phyloP scores from a whole-genome alignment of 345 rosid species.

The Populus pruinosa region DNA sequence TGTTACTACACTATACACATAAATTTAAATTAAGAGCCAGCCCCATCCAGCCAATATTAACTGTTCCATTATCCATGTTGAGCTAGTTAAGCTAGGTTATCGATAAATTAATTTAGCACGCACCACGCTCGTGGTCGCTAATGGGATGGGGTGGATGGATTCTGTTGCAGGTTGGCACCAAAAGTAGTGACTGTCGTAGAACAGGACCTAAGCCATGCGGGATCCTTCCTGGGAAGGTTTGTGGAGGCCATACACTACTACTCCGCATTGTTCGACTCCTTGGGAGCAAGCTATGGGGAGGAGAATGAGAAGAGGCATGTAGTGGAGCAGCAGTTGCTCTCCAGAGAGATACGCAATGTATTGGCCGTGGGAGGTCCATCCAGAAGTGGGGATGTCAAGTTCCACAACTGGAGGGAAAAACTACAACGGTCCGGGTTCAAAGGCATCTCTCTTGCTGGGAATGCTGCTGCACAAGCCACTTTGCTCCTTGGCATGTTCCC shows the following conservation, averaged over 20 bases:
- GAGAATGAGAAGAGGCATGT: slow-evolving; percentile 98
- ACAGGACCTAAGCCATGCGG: slow-evolving; percentile 89
- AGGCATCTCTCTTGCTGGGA: slow-evolving; percentile 77
- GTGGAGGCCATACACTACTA: slow-evolving; percentile 99
- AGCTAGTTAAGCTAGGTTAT: neutral
- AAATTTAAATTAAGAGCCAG: no score
- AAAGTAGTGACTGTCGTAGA: slow-evolving; percentile 97
- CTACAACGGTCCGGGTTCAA: slow-evolving; percentile 80
- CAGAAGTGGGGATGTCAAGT: slow-evolving; percentile 64
- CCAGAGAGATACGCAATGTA: slow-evolving; percentile 82
- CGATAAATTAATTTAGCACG: neutral
- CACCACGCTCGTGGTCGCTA: neutral
- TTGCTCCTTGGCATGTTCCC: slow-evolving; percentile 92
- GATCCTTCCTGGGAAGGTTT: slow-evolving; percentile 86
- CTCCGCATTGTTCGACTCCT: slow-evolving; percentile 87
- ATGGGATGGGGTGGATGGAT: neutral
- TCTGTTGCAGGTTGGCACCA: slow-evolving; percentile 66
- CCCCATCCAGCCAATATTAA: neutral
- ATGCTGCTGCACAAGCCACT: slow-evolving; percentile 91
- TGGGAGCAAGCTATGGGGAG: slow-evolving; percentile 93
- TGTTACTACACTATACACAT: neutral
- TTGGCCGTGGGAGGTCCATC: slow-evolving; percentile 86
- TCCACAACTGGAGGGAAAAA: slow-evolving; percentile 94
- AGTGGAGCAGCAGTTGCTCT: slow-evolving; percentile 91
- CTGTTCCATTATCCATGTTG: neutral